Evolutionary conservation across 805 yeast species (phyloP).

Genomic region (Ogataea chonburiensis): DNA sequence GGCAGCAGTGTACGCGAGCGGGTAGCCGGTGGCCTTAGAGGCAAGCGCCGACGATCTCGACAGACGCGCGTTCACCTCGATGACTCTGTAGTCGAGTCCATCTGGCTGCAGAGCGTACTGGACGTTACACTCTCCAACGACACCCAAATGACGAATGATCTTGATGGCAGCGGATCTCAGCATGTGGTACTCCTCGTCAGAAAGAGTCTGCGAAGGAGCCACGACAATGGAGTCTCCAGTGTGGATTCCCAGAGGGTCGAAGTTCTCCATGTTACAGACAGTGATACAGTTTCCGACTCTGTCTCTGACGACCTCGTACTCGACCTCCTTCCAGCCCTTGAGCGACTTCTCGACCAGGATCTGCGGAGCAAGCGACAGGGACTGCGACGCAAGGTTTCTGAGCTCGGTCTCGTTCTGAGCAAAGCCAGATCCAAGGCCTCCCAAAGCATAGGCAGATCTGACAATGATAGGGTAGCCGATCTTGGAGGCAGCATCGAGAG

Average conservation of each 20-base stretch:
- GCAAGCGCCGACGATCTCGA: constrained; percentile 98
- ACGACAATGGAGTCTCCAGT: constrained; percentile 99
- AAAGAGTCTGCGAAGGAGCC: constrained; percentile 96
- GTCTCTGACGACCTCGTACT: constrained; percentile 98
- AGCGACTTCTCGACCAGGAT: constrained; percentile 91
- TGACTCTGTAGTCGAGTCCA: constrained; percentile 92
- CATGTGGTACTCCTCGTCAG: constrained; percentile 98
- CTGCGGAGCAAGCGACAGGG: constrained; percentile 95
- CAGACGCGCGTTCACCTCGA: constrained; percentile 96
- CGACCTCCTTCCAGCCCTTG: constrained; percentile 99
- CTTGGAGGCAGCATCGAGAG: constrained; percentile 89
- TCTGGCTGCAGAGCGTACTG: constrained; percentile 95
- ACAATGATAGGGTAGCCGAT: constrained; percentile 95
- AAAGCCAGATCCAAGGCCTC: constrained; percentile 98
- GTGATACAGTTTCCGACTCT: constrained; percentile 96
- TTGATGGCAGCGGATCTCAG: constrained; percentile 96
- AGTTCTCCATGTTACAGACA: constrained; percentile 98
- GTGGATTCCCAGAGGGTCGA: constrained; percentile 97
- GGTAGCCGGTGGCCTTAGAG: constrained; percentile 98
- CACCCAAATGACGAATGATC: constrained; percentile 95
- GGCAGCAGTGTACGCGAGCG: constrained; percentile 97
- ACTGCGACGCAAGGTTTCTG: constrained; percentile 79
- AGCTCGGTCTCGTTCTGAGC: constrained; percentile 86
- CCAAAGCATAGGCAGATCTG: constrained; percentile 95
- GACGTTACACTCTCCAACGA: constrained; percentile 98